Conservation (phyloP, 768 basidiomycete species). For the Cantharellus cinnabarinus region DNA sequence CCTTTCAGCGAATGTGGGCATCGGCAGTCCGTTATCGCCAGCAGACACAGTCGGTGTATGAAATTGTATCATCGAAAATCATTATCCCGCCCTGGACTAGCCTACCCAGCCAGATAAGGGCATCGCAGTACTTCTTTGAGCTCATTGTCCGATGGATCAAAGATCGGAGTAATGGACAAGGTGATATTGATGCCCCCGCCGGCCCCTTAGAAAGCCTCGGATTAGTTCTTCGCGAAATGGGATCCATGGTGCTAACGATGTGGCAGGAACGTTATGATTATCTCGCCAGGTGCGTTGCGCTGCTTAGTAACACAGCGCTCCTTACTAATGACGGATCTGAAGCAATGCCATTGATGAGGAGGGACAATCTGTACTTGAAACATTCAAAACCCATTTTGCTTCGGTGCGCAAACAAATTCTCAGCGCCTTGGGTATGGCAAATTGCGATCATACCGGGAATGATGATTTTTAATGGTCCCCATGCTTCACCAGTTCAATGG, state of each 20-base stretch:
- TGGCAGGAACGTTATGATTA: slow-evolving; percentile 1
- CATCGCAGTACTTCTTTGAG: slow-evolving; percentile 48
- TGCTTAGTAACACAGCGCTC: background rate
- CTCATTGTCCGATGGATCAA: slow-evolving; percentile 8
- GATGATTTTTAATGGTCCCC: background rate
- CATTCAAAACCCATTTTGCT: slow-evolving; percentile 45
- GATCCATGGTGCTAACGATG: slow-evolving; percentile 1
- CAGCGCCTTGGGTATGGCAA: slow-evolving; percentile 50
- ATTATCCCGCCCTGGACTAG: slow-evolving; percentile 60
- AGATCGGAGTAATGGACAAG: background rate
- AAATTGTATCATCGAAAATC: slow-evolving; percentile 46
- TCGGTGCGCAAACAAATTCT: slow-evolving; percentile 57
- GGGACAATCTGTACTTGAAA: slow-evolving; percentile 33
- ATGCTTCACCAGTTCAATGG: slow-evolving; percentile 30
- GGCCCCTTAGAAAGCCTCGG: background rate
- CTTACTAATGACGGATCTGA: background rate
- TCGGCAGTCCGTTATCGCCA: slow-evolving; percentile 58
- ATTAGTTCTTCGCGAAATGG: slow-evolving; percentile 3
- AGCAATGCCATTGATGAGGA: slow-evolving; percentile 16
- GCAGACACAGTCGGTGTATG: slow-evolving; percentile 55
- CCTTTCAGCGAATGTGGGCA: slow-evolving; percentile 39
- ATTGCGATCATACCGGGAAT: background rate
- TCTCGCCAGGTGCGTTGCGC: background rate
- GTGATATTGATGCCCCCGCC: too few relatives aligned
- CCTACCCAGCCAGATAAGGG: slow-evolving; percentile 41